Percentiles rank a stretch among this genome's conserved stretches.
Conservation (phyloP, 2,329 filamentous ascomycete genomes). For the Pseudogymnoascus sp. region DNA sequence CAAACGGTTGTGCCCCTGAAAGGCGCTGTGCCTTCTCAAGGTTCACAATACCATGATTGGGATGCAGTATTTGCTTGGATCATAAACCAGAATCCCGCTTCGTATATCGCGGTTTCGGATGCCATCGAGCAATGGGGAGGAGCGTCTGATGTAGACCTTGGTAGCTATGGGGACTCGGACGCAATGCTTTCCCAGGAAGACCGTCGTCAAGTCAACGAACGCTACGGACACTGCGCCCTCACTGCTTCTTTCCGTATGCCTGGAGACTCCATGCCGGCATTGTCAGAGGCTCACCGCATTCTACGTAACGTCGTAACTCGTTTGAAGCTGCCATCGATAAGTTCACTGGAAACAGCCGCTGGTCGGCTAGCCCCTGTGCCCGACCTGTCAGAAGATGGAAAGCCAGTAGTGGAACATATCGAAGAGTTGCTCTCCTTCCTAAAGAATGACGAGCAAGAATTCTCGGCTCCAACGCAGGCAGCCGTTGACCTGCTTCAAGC, state of each 20-base stretch:
- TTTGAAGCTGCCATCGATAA: slow-evolving; percentile 51
- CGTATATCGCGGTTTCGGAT: slow-evolving; percentile 54
- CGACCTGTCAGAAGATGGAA: slow-evolving; percentile 24
- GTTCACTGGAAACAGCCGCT: slow-evolving; percentile 42
- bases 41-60: slow-evolving; percentile 52
- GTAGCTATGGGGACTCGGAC: slow-evolving; percentile 44
- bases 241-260: slow-evolving; percentile 61
- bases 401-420: slow-evolving; percentile 26
- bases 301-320: slow-evolving; percentile 51
- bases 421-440: slow-evolving; percentile 45
- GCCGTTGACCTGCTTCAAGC: slow-evolving; percentile 55
- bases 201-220: slow-evolving; percentile 50
- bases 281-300: slow-evolving; percentile 54
- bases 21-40: slow-evolving; percentile 20
- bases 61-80: slow-evolving; percentile 64
- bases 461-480: slow-evolving; percentile 50
- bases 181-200: slow-evolving; percentile 53
- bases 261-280: slow-evolving; percentile 47
- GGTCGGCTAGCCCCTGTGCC: slow-evolving; percentile 38
- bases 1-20: slow-evolving; percentile 18
- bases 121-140: slow-evolving; percentile 67
- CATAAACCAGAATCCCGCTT: slow-evolving; percentile 46
- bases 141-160: slow-evolving; percentile 61
- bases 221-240: slow-evolving; percentile 60
- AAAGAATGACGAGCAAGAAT: slow-evolving; percentile 43